Percentiles rank a stretch among this genome's conserved stretches.
phyloP scores from a whole-genome alignment of 768 basidiomycete genomes.

The Leccinum rimulosum region DNA sequence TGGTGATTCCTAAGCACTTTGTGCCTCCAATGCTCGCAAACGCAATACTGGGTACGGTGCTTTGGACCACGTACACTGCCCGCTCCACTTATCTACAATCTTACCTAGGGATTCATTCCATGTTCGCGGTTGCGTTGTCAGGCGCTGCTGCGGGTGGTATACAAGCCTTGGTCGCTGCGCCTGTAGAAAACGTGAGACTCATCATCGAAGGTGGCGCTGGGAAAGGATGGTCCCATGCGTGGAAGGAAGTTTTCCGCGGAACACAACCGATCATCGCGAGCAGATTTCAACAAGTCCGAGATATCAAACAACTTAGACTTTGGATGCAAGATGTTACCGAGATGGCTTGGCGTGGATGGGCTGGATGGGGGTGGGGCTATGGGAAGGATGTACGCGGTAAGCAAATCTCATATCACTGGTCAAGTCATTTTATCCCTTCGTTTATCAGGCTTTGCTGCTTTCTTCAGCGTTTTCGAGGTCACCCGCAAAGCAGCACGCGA shows the following conservation, averaged over 20 bases:
- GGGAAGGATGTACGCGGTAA: constrained; percentile 73
- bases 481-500: constrained; percentile 59
- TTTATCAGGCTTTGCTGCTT: constrained; percentile 68
- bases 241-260: constrained; percentile 74
- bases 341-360: constrained; percentile 82
- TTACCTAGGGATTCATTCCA: constrained; percentile 41
- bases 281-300: constrained; percentile 39
- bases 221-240: constrained; percentile 67
- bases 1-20: constrained; percentile 68
- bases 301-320: constrained; percentile 62
- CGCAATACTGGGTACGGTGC: constrained; percentile 65
- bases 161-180: constrained; percentile 73
- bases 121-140: constrained; percentile 51
- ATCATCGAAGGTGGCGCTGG: constrained; percentile 61
- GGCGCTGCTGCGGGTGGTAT: constrained; percentile 66
- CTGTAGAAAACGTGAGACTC: constrained; percentile 71
- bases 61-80: constrained; percentile 69
- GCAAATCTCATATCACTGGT: constrained; percentile 9
- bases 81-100: constrained; percentile 45
- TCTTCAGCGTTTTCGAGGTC: constrained; percentile 76
- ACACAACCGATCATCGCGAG: constrained; percentile 31
- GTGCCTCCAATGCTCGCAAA: constrained; percentile 75
- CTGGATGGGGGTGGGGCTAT: constrained; percentile 75
- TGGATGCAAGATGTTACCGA: constrained; percentile 78
- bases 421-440: constrained; percentile 8